A percentile compares a stretch with the other conserved stretches of the same genome.
Evolutionary conservation across 2,329 filamentous ascomycete species (phyloP).

Genomic region (Leptographium radiaticola): DNA sequence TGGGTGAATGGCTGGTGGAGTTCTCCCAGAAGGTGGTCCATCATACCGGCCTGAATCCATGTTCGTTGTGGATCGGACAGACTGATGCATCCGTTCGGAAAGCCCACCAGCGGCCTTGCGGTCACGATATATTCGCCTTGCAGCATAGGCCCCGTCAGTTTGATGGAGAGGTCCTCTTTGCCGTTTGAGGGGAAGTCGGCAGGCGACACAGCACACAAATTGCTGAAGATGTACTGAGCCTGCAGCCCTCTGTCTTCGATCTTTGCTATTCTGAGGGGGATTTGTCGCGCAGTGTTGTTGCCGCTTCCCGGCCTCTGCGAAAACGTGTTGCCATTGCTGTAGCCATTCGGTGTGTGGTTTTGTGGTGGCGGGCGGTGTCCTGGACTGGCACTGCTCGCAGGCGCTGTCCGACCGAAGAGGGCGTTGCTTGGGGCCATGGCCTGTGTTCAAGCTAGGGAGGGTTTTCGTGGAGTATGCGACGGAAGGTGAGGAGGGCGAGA

Average conservation of each 20-base stretch:
- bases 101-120: slow-evolving; percentile 56
- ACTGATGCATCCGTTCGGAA: slow-evolving; percentile 64
- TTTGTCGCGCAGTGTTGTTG: too few relatives aligned
- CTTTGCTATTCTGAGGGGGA: too few relatives aligned
- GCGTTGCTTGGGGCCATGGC: too few relatives aligned
- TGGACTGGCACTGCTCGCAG: too few relatives aligned
- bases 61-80: slow-evolving; percentile 77
- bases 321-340: too few relatives aligned
- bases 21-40: slow-evolving; percentile 61
- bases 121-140: slow-evolving; percentile 59
- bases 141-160: slow-evolving; percentile 47
- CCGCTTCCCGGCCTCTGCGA: too few relatives aligned
- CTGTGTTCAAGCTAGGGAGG: too few relatives aligned
- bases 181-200: slow-evolving; percentile 63
- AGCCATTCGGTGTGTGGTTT: too few relatives aligned
- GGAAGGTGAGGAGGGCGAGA: too few relatives aligned
- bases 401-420: too few relatives aligned
- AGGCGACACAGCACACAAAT: slow-evolving; percentile 66
- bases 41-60: slow-evolving; percentile 74
- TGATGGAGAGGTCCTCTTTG: slow-evolving; percentile 62
- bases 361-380: too few relatives aligned
- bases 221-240: slow-evolving; percentile 48
- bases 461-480: too few relatives aligned
- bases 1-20: slow-evolving; percentile 61
- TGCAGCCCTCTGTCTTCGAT: slow-evolving; percentile 44